Evolutionary conservation across 2,329 filamentous ascomycete genomes (phyloP).

Genomic region (Xylaria sp.): DNA sequence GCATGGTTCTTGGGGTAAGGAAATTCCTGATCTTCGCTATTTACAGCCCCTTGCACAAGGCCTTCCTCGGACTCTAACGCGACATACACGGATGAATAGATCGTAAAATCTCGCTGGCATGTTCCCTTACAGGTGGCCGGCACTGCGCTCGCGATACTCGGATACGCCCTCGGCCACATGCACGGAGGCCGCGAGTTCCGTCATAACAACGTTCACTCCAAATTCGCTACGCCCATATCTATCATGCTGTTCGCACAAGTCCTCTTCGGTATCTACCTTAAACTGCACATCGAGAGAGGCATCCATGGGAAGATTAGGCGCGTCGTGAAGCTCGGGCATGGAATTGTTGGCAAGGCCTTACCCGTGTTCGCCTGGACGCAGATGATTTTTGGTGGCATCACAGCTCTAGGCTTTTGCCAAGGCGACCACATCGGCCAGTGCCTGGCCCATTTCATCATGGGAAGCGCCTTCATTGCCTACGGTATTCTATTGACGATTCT

Average conservation of each 20-base stretch:
- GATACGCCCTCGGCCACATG: slow-evolving; percentile 90
- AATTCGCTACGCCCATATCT: slow-evolving; percentile 84
- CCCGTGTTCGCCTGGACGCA: slow-evolving; percentile 90
- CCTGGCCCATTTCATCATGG: slow-evolving; percentile 98
- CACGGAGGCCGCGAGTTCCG: slow-evolving; percentile 91
- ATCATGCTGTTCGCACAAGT: slow-evolving; percentile 81
- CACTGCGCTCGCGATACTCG: slow-evolving; percentile 79
- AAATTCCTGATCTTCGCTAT: slow-evolving; percentile 18
- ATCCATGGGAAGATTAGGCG: slow-evolving; percentile 82
- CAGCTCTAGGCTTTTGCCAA: slow-evolving; percentile 90
- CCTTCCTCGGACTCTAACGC: slow-evolving; percentile 26
- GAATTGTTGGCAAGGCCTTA: slow-evolving; percentile 85
- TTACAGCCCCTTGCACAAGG: slow-evolving; percentile 2
- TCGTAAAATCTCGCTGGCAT: slow-evolving; percentile 92
- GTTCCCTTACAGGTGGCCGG: slow-evolving; percentile 86
- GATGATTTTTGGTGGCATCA: slow-evolving; percentile 96
- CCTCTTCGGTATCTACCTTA: slow-evolving; percentile 85
- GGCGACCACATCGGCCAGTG: slow-evolving; percentile 93
- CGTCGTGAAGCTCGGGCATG: slow-evolving; percentile 77
- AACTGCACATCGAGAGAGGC: slow-evolving; percentile 86
- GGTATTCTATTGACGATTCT: slow-evolving; percentile 88
- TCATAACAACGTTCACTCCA: slow-evolving; percentile 78
- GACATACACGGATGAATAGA: slow-evolving; percentile 60
- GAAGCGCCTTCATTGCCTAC: slow-evolving; percentile 93
- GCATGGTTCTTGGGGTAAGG: slow-evolving; percentile 93